Percentiles rank a stretch among this genome's conserved stretches.
These are phyloP conservation scores for Metarhizium guizhouense DNA, from an alignment of 2,329 filamentous ascomycete species.

Conservation along the genomic window DNA sequence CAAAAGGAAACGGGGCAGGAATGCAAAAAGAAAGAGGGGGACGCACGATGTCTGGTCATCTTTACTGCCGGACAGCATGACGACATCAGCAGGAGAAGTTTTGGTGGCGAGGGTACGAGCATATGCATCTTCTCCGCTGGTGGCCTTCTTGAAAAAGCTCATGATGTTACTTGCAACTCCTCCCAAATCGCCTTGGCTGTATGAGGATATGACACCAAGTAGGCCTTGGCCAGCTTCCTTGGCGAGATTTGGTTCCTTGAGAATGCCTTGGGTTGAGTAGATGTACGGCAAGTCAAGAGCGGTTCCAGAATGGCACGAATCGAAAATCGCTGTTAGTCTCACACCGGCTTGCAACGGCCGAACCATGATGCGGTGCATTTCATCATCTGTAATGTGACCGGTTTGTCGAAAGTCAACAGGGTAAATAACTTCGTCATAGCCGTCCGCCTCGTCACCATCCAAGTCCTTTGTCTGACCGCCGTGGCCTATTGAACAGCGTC, in stretches of 20 bases:
- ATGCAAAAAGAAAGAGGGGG: constrained; percentile 15
- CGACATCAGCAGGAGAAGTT: constrained; percentile 87
- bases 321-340: constrained; percentile 53
- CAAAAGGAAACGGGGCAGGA: background rate
- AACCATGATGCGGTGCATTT: constrained; percentile 70
- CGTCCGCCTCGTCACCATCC: constrained; percentile 73
- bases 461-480: constrained; percentile 74
- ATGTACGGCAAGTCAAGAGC: constrained; percentile 59
- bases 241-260: constrained; percentile 60
- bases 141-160: constrained; percentile 82
- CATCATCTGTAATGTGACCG: constrained; percentile 77
- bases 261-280: constrained; percentile 59
- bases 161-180: constrained; percentile 74
- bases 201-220: constrained; percentile 49
- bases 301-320: constrained; percentile 59
- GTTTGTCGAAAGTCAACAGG: constrained; percentile 71
- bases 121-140: constrained; percentile 71
- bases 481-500: constrained; percentile 42
- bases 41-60: constrained; percentile 89
- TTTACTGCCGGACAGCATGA: constrained; percentile 97
- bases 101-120: constrained; percentile 77
- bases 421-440: constrained; percentile 77
- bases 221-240: constrained; percentile 59
- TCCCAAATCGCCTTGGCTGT: constrained; percentile 64
- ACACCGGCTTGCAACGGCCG: constrained; percentile 46